Evolutionary conservation across 2,329 filamentous ascomycete species (phyloP).

Genomic region (Cordyceps fumosorosea): DNA sequence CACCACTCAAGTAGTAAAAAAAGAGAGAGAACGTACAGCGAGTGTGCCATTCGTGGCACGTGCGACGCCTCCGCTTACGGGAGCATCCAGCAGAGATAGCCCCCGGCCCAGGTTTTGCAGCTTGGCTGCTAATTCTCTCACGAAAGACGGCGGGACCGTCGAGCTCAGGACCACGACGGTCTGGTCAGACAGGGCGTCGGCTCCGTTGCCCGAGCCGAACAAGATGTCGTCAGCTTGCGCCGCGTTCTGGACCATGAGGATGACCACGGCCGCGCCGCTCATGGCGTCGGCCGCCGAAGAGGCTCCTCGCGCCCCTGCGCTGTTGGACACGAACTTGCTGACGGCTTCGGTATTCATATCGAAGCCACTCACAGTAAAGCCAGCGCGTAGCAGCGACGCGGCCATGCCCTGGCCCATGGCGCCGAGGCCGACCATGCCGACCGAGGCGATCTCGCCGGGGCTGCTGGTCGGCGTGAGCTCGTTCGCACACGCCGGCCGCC

Average conservation of each 20-base stretch:
- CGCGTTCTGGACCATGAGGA: conserved; percentile 32
- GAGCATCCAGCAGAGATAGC: conserved; percentile 28
- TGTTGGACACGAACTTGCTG: conserved; percentile 23
- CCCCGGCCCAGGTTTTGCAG: conserved; percentile 20
- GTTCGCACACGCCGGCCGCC: not conserved
- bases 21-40: conserved; percentile 20
- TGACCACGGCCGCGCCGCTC: conserved; percentile 23
- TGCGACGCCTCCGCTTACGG: conserved; percentile 32
- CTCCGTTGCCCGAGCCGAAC: conserved; percentile 25
- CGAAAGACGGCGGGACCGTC: conserved; percentile 29
- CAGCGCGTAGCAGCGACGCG: conserved; percentile 25
- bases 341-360: conserved; percentile 26
- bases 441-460: conserved; percentile 21
- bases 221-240: conserved; percentile 26
- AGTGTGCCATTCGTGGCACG: conserved; percentile 30
- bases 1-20: not conserved
- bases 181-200: conserved; percentile 20
- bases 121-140: conserved; percentile 17
- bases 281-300: conserved; percentile 24
- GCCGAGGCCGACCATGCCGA: conserved; percentile 31
- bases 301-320: conserved; percentile 19
- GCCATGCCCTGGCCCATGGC: conserved; percentile 35
- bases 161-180: conserved; percentile 29
- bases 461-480: conserved; percentile 18
- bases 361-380: conserved; percentile 28